Evolutionary conservation across 176 grass and related monocot species (phyloP), one percentile per base, ranked within the genome.

Genomic region (Juncus effusus): DNA sequence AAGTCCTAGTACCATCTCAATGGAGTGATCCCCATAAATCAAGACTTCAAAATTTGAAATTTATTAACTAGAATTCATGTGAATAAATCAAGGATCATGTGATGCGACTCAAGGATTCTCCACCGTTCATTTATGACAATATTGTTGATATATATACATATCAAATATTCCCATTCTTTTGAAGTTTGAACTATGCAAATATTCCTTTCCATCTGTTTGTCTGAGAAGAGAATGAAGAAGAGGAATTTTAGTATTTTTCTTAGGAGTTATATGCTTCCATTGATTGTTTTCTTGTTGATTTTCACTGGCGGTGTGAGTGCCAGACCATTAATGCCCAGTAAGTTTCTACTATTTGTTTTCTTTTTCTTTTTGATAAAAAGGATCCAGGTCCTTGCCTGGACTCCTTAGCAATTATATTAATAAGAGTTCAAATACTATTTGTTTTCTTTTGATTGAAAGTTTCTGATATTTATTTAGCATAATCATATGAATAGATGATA

Each of bases 71-170:
- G 81, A 74, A 83, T 80, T 80, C 83, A 6, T 90, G 83, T 86
- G 87, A 90, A 5, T 44, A 58, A 44, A 47, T 47, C 87, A 80
- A 70, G 83, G 79, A 90, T 90, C 87, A 86, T 86, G 87, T 90
- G 87, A 90, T 56, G 67, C 83, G 70, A 77, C 79, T 90, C 76
- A 90, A 85, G 79, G 79, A 73, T 70, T 58, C 69, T 65, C 62
- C 62, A 74, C 50, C 69, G 36, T 72, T 72, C 69, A 72, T 72
- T 72, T 72, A 72, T 60, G 42, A 72, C 15, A 10, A 11, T 44
- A 28, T 36, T 13, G 5, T 38, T 44, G 42, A 52, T 58, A 7
- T 62, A 11, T 37, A 13, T 7, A 45, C 28, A 13, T 67, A 42
- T 39, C 13, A 15, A 38, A 45, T 69, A 4, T 3, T 37, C 10